phyloP scores from a whole-genome alignment of 345 rosid genomes.

The Kandelia obovata region DNA sequence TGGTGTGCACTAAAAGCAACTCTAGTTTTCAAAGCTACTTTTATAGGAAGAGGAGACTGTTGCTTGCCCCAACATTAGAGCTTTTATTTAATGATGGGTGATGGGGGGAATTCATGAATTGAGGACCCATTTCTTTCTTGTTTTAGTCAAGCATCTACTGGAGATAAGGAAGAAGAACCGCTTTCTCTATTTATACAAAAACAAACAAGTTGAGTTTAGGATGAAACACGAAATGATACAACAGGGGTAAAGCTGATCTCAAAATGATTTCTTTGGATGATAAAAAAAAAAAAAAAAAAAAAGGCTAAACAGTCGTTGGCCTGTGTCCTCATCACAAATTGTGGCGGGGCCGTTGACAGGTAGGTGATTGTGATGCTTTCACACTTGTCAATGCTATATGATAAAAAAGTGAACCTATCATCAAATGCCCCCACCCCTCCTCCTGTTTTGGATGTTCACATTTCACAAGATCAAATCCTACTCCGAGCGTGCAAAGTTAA shows the following conservation, averaged over 20 bases:
- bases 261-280: too few relatives aligned
- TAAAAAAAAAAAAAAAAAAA: neutral
- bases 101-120: neutral
- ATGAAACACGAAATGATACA: neutral
- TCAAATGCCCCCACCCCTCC: too few relatives aligned
- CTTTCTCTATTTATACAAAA: too few relatives aligned
- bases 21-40: neutral
- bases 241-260: too few relatives aligned
- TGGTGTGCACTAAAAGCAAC: neutral
- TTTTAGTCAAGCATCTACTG: neutral
- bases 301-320: neutral
- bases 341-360: conserved; percentile 11
- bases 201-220: neutral
- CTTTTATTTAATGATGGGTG: conserved; percentile 7
- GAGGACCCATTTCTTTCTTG: conserved; percentile 9
- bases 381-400: neutral
- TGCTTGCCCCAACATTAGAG: conserved; percentile 32
- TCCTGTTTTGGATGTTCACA: too few relatives aligned
- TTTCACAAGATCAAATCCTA: too few relatives aligned
- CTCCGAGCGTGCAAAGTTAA: too few relatives aligned
- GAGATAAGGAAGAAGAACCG: neutral
- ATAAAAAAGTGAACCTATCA: too few relatives aligned
- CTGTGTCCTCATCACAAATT: neutral
- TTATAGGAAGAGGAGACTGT: conserved; percentile 22
- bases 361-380: conserved; percentile 4